Base-by-base conservation (phyloP, 345 rosid species). In the Lepidium africanum region DNA sequence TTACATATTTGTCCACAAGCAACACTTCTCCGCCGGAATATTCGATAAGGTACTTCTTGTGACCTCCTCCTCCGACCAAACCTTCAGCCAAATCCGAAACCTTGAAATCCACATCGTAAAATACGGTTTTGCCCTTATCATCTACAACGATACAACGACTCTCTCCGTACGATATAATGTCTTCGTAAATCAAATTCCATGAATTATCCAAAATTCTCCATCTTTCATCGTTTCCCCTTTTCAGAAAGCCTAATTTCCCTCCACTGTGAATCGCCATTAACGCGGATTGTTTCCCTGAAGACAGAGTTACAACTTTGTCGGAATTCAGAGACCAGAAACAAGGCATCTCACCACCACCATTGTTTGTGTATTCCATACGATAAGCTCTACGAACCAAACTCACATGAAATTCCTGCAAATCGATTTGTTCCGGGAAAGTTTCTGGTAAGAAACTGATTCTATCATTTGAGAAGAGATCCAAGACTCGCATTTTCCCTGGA, bases 221-320 rank as follows among this genome's bases (percentile, higher is more conserved):
- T 63, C 25, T 62, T 21, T 55, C 54, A 1, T 40, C 70, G 45
- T 72, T 21, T 75, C 78, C 70, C 0, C 14, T 49, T 21, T 42
- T 55, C 55, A 75, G 16, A 25, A 69, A 69, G 10, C 70, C 78
- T 61, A 75, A 35, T 56, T 69, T 75, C 12, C 75, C 75, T 2
- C 78, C 78, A 33, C 74, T 75, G 59, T 75, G 78, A 40, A 75
- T 68, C 5, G 75, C 78, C 54, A 75, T 48, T 21, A 75, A 8
- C 13, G 78, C 74, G 0, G 68, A 60, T 5, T 16, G 39, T 43
- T 46, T 58, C 21, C 40, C 48, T 54, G 74, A 55, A 45, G 73
- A 59, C 7, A 67, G 30, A 53, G 67, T 6, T 37, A 67, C 73
- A 2, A 67, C 78, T 38, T 67, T 74, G 5, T 67, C 78, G 10